phyloP scores from a whole-genome alignment of 129 eudicot genomes.

The Helianthus annuus region HanXRQr2.0-SUNRISE NC_035442.2:119387809-119388308 shows the following conservation, averaged over 20 bases:
- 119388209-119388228: not conserved
- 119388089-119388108: too few relatives aligned
- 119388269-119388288: slow-evolving; percentile 74
- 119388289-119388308: slow-evolving; percentile 64
- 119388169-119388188: too few relatives aligned
- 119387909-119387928: slow-evolving; percentile 74
- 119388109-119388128: too few relatives aligned
- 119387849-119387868: slow-evolving; percentile 73
- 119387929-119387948: slow-evolving; percentile 85
- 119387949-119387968: slow-evolving; percentile 76
- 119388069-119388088: too few relatives aligned
- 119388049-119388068: too few relatives aligned
- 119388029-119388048: too few relatives aligned
- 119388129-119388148: too few relatives aligned
- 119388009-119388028: not conserved
- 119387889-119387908: slow-evolving; percentile 91
- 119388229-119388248: slow-evolving; percentile 64
- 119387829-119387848: slow-evolving; percentile 75
- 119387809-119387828: slow-evolving; percentile 73
- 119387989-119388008: not conserved
- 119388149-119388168: too few relatives aligned
- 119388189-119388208: too few relatives aligned
- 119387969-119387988: slow-evolving; percentile 13
- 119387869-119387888: slow-evolving; percentile 90
- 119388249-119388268: slow-evolving; percentile 65